These are phyloP conservation scores for Fragilaria radians DNA, from an alignment of 108 stramenopile genomes.

Conservation along the genomic window DNA sequence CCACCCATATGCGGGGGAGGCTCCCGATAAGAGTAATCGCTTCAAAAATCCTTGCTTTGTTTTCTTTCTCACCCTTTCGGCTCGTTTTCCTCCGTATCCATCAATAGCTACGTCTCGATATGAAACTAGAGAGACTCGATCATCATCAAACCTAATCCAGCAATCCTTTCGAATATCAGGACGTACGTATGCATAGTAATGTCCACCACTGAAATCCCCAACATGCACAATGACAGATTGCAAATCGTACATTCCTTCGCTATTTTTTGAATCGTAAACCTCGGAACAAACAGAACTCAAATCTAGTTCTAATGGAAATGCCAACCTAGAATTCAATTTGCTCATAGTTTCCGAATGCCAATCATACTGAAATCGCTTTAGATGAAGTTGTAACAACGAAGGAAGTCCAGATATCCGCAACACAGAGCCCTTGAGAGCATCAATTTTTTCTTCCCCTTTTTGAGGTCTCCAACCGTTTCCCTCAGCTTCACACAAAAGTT, in stretches of 20 bases:
- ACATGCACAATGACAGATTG: slow-evolving; percentile 77
- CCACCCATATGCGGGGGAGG: slow-evolving; percentile 54
- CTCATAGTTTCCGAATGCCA: slow-evolving; percentile 68
- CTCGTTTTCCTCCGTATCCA: slow-evolving; percentile 41
- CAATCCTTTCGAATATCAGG: slow-evolving; percentile 45
- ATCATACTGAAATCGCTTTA: slow-evolving; percentile 82
- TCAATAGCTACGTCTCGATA: slow-evolving; percentile 55
- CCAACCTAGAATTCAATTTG: slow-evolving; percentile 61
- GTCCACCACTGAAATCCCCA: slow-evolving; percentile 71
- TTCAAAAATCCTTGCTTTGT: slow-evolving; percentile 19
- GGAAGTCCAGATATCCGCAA: slow-evolving; percentile 59
- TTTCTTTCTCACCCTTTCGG: slow-evolving; percentile 4
- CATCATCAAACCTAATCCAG: slow-evolving; percentile 85
- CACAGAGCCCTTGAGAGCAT: slow-evolving; percentile 72
- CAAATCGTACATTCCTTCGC: slow-evolving; percentile 52
- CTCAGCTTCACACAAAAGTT: slow-evolving; percentile 60
- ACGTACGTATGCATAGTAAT: slow-evolving; percentile 73
- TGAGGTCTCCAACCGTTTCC: slow-evolving; percentile 89
- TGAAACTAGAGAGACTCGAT: slow-evolving; percentile 46
- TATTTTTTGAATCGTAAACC: slow-evolving; percentile 7
- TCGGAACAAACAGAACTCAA: slow-evolving; percentile 6
- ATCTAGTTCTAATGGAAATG: slow-evolving; percentile 39
- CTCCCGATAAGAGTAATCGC: slow-evolving; percentile 23
- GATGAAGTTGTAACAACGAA: slow-evolving; percentile 67
- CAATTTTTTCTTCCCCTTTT: slow-evolving; percentile 79